Conservation (phyloP, 148 eudicot species). For the Diospyros lotus region DNA sequence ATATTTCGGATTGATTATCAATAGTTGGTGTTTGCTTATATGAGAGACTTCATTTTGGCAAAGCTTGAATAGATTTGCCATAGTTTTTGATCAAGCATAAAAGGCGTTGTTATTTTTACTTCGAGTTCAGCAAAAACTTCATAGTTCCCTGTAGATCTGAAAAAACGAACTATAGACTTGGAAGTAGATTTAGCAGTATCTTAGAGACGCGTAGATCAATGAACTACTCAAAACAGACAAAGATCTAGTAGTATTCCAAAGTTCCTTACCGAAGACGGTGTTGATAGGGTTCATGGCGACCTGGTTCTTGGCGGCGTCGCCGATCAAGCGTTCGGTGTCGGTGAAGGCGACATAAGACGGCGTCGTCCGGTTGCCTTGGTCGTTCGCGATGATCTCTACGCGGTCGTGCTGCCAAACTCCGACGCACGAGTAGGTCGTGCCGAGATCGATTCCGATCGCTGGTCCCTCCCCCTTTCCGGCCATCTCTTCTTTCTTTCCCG, state of each 20-base stretch:
- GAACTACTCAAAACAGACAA: no score
- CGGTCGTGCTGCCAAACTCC: constrained; percentile 45
- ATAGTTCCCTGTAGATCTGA: no score
- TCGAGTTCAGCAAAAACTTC: no score
- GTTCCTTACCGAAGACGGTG: constrained; percentile 35
- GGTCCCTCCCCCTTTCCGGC: constrained; percentile 36
- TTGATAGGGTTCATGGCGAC: constrained; percentile 41
- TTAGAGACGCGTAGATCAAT: no score
- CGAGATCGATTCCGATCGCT: constrained; percentile 36
- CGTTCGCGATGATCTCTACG: constrained; percentile 40
- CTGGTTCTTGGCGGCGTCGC: constrained; percentile 37
- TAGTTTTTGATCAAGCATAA: no score
- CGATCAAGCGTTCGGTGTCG: constrained; percentile 32
- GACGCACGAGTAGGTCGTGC: constrained; percentile 41
- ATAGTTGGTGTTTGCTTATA: no score
- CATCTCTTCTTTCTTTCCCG: constrained; percentile 10
- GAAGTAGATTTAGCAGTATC: no score
- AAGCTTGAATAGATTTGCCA: no score
- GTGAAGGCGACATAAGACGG: constrained; percentile 41
- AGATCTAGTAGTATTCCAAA: neutral
- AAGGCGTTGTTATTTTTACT: no score
- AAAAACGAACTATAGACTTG: no score
- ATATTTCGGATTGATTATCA: no score
- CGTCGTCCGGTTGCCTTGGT: constrained; percentile 40
- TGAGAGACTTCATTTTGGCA: no score